Evolutionary conservation across 2,329 filamentous ascomycete species (phyloP).

Genomic region (Penicillium freii): DNA sequence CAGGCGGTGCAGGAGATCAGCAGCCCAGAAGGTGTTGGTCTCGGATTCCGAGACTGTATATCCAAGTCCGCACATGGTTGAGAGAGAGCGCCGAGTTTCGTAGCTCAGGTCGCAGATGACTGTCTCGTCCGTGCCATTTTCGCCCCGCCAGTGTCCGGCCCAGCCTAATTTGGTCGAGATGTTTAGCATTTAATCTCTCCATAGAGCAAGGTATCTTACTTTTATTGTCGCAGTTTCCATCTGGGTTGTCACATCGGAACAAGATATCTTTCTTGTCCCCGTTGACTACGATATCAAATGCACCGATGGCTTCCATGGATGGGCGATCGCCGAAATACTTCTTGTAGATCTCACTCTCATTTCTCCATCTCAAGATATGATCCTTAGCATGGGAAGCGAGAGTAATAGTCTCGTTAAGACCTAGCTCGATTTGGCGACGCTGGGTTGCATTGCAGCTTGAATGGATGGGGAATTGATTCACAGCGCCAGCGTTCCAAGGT

Average conservation of each 20-base stretch:
- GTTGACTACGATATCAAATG: conserved; percentile 59
- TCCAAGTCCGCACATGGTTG: conserved; percentile 60
- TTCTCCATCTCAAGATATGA: conserved; percentile 53
- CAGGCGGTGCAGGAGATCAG: conserved; percentile 65
- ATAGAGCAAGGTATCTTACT: conserved; percentile 31
- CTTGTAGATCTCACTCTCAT: conserved; percentile 57
- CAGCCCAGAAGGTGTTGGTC: conserved; percentile 63
- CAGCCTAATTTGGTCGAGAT: conserved; percentile 48
- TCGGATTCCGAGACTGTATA: conserved; percentile 59
- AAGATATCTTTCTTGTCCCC: conserved; percentile 57
- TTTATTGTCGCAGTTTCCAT: conserved; percentile 59
- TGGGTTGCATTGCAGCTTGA: conserved; percentile 65
- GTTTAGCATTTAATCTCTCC: background rate
- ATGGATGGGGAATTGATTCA: conserved; percentile 55
- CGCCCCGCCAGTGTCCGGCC: conserved; percentile 67
- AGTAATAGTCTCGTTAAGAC: conserved; percentile 57
- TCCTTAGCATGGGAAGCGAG: conserved; percentile 62
- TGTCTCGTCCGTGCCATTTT: conserved; percentile 64
- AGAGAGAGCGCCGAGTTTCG: conserved; percentile 55
- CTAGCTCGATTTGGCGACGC: conserved; percentile 54
- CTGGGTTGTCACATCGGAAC: conserved; percentile 68
- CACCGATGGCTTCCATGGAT: conserved; percentile 59
- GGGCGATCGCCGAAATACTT: conserved; percentile 66
- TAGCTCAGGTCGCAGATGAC: conserved; percentile 68
- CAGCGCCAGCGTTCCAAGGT: conserved; percentile 39